Conservation (phyloP, 2,329 filamentous ascomycete genomes). For the Claviceps paspali region DNA sequence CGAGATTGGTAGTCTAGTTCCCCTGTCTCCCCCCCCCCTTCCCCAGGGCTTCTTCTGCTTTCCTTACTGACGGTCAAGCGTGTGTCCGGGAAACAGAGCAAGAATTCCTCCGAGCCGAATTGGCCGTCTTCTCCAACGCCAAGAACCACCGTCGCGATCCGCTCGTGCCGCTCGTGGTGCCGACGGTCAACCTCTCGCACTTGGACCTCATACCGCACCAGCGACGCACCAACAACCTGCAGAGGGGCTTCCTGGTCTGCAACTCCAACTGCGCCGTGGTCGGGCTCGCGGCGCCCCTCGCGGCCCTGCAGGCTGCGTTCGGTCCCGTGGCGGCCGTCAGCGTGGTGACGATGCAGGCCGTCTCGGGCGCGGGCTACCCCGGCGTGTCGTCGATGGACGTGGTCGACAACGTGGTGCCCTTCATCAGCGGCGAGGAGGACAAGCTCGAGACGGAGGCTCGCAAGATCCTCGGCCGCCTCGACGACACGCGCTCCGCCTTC, state of each 20-base stretch:
- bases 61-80: not conserved
- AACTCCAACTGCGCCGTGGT: constrained; percentile 98
- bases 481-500: constrained; percentile 57
- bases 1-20: constrained; percentile 81
- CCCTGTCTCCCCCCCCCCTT: too few species aligned
- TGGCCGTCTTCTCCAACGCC: constrained; percentile 91
- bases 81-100: constrained; percentile 54
- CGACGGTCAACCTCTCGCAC: constrained; percentile 83
- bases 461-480: constrained; percentile 77
- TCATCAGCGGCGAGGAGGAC: constrained; percentile 85
- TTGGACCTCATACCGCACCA: constrained; percentile 84
- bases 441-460: constrained; percentile 90
- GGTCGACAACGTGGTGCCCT: constrained; percentile 90
- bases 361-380: constrained; percentile 83
- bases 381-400: constrained; percentile 91
- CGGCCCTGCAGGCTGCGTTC: constrained; percentile 73
- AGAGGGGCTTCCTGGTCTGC: constrained; percentile 86
- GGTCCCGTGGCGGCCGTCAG: constrained; percentile 61
- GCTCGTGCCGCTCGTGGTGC: constrained; percentile 81
- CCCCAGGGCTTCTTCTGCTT: too few species aligned
- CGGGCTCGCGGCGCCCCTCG: constrained; percentile 87
- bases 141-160: constrained; percentile 93
- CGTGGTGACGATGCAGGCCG: constrained; percentile 88
- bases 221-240: constrained; percentile 52
- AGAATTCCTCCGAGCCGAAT: constrained; percentile 75